These are phyloP conservation scores for Ophiostoma piceae DNA, from an alignment of 2,329 filamentous ascomycete species.

Conservation along the genomic window DNA sequence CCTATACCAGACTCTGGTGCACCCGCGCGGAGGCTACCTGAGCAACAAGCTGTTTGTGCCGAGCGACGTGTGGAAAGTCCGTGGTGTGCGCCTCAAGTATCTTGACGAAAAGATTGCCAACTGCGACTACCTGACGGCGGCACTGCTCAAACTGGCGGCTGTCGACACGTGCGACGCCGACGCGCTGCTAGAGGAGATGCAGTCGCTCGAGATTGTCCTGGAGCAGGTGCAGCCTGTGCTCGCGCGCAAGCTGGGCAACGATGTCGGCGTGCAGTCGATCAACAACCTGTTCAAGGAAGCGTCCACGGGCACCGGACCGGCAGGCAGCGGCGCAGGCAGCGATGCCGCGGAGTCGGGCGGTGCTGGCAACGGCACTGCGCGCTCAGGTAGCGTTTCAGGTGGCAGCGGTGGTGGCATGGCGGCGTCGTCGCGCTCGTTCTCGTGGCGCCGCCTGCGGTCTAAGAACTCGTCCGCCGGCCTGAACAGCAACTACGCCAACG, in stretches of 20 bases:
- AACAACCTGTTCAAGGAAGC: constrained; percentile 71
- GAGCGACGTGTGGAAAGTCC: constrained; percentile 87
- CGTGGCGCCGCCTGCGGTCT: constrained; percentile 82
- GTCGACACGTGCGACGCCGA: constrained; percentile 90
- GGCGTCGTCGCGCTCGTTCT: constrained; percentile 72
- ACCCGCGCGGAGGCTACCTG: constrained; percentile 86
- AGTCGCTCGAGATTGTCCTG: constrained; percentile 75
- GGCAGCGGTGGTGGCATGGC: constrained; percentile 32
- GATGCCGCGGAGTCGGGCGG: constrained; percentile 30
- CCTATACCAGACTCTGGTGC: constrained; percentile 84
- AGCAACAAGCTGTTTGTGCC: constrained; percentile 90
- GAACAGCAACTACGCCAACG: constrained; percentile 47
- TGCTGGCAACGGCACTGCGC: neutral
- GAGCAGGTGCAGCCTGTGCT: constrained; percentile 77
- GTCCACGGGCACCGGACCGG: constrained; percentile 28
- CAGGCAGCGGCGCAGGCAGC: constrained; percentile 42
- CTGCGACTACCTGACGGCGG: constrained; percentile 85
- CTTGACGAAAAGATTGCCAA: constrained; percentile 91
- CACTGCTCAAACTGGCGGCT: constrained; percentile 72
- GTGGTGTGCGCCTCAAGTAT: constrained; percentile 85
- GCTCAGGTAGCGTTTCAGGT: constrained; percentile 39
- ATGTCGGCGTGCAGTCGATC: constrained; percentile 77
- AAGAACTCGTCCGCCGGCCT: constrained; percentile 74
- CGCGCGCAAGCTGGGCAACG: constrained; percentile 80
- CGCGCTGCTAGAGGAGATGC: constrained; percentile 89